These are phyloP conservation scores for Aureobasidium sp. DNA, from an alignment of 2,329 filamentous ascomycete species.

Conservation along the genomic window DNA sequence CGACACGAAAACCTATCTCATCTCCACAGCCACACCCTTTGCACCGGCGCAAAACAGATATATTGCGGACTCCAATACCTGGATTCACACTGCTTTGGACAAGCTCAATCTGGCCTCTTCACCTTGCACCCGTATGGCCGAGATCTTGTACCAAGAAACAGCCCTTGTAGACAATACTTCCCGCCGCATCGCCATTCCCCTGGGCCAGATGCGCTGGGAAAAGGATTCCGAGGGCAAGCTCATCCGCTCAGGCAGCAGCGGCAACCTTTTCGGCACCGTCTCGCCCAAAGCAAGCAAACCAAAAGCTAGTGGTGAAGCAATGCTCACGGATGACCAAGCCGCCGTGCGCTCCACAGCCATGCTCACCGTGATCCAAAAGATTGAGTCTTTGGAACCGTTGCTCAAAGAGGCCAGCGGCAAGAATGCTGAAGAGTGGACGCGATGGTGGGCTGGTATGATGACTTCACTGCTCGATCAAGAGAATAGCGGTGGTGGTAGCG, in stretches of 20 bases:
- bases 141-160: slow-evolving; percentile 73
- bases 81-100: slow-evolving; percentile 71
- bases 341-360: slow-evolving; percentile 74
- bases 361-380: slow-evolving; percentile 70
- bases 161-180: slow-evolving; percentile 64
- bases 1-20: slow-evolving; percentile 69
- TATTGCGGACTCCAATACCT: slow-evolving; percentile 73
- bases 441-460: slow-evolving; percentile 84
- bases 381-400: slow-evolving; percentile 76
- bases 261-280: slow-evolving; percentile 16
- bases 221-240: slow-evolving; percentile 30
- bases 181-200: slow-evolving; percentile 74
- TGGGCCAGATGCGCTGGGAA: slow-evolving; percentile 83
- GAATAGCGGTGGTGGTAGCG: slow-evolving; percentile 69
- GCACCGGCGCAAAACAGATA: slow-evolving; percentile 73
- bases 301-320: slow-evolving; percentile 16
- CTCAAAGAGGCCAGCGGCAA: slow-evolving; percentile 77
- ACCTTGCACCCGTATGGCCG: slow-evolving; percentile 68
- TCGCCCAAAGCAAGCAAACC: slow-evolving; percentile 18
- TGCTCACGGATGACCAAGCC: slow-evolving; percentile 47
- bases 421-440: slow-evolving; percentile 85
- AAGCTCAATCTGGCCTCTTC: slow-evolving; percentile 59
- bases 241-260: slow-evolving; percentile 18
- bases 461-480: slow-evolving; percentile 66
- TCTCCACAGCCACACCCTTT: slow-evolving; percentile 76